Percentiles rank a stretch among this genome's conserved stretches.
Evolutionary conservation across 208 protist species (phyloP).

Genomic region (Trichomonas vaginalis): DNA sequence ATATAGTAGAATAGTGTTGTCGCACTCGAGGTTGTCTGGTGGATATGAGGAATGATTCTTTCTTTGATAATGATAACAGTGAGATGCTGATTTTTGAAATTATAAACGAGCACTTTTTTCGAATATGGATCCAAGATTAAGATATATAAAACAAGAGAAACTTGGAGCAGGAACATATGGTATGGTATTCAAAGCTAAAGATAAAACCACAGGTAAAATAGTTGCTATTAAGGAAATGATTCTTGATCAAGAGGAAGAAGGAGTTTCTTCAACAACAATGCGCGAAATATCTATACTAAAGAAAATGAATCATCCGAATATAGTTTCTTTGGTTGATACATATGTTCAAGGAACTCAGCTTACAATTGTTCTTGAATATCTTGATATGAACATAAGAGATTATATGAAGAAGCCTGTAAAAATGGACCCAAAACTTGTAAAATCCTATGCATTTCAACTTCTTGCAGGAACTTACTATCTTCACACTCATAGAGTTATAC

Average conservation of each 20-base stretch:
- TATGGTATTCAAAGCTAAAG: conserved; percentile 54
- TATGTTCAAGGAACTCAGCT: conserved; percentile 70
- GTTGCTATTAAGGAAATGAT: conserved; percentile 91
- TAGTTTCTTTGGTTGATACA: conserved; percentile 74
- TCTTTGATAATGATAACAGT: no score
- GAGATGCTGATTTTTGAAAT: no score
- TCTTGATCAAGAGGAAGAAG: conserved; percentile 81
- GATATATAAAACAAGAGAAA: background rate
- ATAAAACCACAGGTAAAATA: conserved; percentile 49
- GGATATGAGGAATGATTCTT: no score
- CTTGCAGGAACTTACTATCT: conserved; percentile 59
- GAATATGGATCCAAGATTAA: background rate
- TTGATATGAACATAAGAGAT: conserved; percentile 80
- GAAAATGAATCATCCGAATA: conserved; percentile 81
- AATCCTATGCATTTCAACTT: conserved; percentile 46
- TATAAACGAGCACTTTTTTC: background rate
- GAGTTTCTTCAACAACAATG: conserved; percentile 81
- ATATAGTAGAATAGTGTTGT: no score
- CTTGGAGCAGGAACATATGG: conserved; percentile 16
- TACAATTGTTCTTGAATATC: conserved; percentile 85
- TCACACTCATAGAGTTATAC: conserved; percentile 57
- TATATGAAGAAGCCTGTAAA: conserved; percentile 46
- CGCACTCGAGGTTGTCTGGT: no score
- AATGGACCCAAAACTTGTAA: background rate
- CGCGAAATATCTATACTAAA: conserved; percentile 88